Evolutionary conservation across 2,329 filamentous ascomycete genomes (phyloP).

Genomic region (Aspergillus sojae): DNA sequence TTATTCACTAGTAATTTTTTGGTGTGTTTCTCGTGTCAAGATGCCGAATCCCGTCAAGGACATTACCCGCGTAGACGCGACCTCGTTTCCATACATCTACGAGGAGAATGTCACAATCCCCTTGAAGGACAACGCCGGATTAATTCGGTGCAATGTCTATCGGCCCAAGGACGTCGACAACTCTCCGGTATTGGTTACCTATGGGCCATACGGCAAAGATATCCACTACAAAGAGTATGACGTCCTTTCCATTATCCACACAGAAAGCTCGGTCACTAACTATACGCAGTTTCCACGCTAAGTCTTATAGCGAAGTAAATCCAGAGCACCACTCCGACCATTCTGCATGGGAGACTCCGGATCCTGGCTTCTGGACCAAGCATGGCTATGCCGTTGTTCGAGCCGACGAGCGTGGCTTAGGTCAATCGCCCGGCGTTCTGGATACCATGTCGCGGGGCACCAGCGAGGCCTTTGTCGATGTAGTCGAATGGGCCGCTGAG

Average conservation of each 20-base stretch:
- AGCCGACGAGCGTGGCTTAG: conserved; percentile 56
- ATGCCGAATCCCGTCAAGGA: conserved; percentile 35
- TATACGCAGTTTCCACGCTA: conserved; percentile 50
- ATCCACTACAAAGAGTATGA: conserved; percentile 58
- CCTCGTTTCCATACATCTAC: conserved; percentile 49
- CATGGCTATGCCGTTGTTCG: conserved; percentile 60
- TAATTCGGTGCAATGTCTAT: conserved; percentile 56
- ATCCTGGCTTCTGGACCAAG: conserved; percentile 59
- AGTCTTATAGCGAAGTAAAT: conserved; percentile 58
- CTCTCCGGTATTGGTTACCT: conserved; percentile 67
- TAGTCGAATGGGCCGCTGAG: conserved; percentile 55
- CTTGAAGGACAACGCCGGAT: conserved; percentile 42
- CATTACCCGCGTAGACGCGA: conserved; percentile 35
- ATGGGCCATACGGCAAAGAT: conserved; percentile 75
- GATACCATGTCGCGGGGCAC: conserved; percentile 58
- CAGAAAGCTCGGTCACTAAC: not conserved
- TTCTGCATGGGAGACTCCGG: conserved; percentile 63
- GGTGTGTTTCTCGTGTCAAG: conserved; percentile 4
- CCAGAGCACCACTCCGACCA: conserved; percentile 57
- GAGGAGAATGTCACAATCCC: conserved; percentile 53
- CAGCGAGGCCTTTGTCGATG: conserved; percentile 55
- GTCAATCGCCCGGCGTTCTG: conserved; percentile 55
- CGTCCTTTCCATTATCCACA: conserved; percentile 27
- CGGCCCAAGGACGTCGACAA: conserved; percentile 46
- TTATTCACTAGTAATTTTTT: not conserved